phyloP scores from a whole-genome alignment of 2,329 filamentous ascomycete genomes.

The Aspergillus transmontanensis region DNA sequence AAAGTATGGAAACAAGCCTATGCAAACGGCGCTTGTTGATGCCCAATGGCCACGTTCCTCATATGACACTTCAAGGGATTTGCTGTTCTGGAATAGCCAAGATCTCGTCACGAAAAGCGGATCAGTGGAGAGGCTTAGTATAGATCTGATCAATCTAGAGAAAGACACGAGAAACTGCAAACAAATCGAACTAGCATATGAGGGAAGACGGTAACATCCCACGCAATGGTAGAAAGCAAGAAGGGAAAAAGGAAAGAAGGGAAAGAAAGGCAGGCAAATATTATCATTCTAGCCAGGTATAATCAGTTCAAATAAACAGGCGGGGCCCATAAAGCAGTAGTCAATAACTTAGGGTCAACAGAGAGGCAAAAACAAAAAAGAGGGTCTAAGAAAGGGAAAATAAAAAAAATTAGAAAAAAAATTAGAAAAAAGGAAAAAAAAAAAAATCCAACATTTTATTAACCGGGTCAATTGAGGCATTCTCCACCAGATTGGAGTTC shows the following conservation, averaged over 20 bases:
- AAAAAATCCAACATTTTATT: conserved; percentile 10
- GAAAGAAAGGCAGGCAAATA: conserved; percentile 7
- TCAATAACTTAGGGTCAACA: conserved; percentile 14
- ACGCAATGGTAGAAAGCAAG: conserved; percentile 14
- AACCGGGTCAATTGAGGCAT: conserved; percentile 23
- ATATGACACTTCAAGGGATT: conserved; percentile 13
- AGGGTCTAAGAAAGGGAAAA: conserved; percentile 7
- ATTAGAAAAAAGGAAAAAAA: conserved; percentile 7
- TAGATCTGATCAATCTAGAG: conserved; percentile 11
- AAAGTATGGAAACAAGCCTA: conserved; percentile 19
- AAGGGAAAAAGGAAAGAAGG: conserved; percentile 20
- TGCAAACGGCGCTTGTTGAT: conserved; percentile 23
- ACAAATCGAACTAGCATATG: conserved; percentile 17
- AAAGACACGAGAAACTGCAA: conserved; percentile 11
- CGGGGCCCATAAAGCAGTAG: conserved; percentile 31
- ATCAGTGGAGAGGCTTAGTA: conserved; percentile 11
- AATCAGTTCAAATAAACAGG: conserved; percentile 33
- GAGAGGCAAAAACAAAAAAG: conserved; percentile 12
- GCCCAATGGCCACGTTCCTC: conserved; percentile 28
- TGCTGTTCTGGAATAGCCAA: conserved; percentile 16
- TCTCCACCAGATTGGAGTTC: conserved; percentile 19
- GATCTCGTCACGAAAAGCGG: background rate
- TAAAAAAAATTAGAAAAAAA: conserved; percentile 15
- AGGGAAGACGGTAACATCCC: conserved; percentile 15
- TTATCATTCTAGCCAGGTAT: conserved; percentile 29